Evolutionary conservation across 129 eudicot species (phyloP).

Genomic region (Flaveria bidentis): DNA sequence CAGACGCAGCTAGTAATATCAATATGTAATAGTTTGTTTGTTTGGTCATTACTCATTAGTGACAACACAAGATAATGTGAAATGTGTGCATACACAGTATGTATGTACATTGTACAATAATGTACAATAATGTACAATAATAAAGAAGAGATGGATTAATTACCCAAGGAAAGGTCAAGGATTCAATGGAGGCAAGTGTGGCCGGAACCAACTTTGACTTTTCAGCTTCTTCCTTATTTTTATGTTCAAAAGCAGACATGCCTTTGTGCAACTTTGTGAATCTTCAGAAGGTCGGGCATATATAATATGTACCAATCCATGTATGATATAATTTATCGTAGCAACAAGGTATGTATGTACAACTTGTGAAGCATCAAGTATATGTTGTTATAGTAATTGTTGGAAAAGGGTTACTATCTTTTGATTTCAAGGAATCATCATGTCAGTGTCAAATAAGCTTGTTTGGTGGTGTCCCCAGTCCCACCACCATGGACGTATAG

Average conservation of each 20-base stretch:
- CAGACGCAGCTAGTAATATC: too few species aligned
- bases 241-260: constrained; percentile 30
- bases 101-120: too few species aligned
- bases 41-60: background rate
- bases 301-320: constrained; percentile 2
- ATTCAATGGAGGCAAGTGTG: constrained; percentile 40
- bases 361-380: constrained; percentile 24
- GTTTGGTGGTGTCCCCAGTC: too few species aligned
- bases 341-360: background rate
- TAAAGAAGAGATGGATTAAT: background rate
- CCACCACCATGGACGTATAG: constrained; percentile 11
- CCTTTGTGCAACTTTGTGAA: constrained; percentile 13
- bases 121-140: too few species aligned
- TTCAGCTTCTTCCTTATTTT: constrained; percentile 20
- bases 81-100: background rate
- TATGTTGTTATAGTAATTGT: background rate
- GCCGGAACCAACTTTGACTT: constrained; percentile 32
- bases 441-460: constrained; percentile 27
- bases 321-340: constrained; percentile 21
- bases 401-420: constrained; percentile 37
- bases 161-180: constrained; percentile 33
- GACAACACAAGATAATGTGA: background rate
- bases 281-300: too few species aligned
- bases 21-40: too few species aligned
- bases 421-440: constrained; percentile 28